Conservation (phyloP, 768 basidiomycete species). For the Imleria badia region DNA sequence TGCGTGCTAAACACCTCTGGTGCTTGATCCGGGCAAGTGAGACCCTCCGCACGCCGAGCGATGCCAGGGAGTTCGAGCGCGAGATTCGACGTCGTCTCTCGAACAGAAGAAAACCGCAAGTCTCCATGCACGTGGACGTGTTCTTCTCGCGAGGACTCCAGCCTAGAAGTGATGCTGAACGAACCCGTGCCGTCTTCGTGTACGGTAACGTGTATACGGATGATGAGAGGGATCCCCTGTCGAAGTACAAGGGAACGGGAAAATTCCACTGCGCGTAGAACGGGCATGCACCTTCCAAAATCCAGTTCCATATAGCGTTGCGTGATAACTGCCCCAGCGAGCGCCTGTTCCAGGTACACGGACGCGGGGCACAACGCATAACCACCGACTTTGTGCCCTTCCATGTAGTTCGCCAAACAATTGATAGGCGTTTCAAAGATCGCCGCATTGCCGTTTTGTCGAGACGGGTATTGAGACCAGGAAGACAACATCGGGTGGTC, state of each 20-base stretch:
- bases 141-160: slow-evolving; percentile 32
- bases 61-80: slow-evolving; percentile 35
- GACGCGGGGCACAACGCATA: slow-evolving; percentile 64
- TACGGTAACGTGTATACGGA: slow-evolving; percentile 43
- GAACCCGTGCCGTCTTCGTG: slow-evolving; percentile 35
- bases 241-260: slow-evolving; percentile 54
- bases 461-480: slow-evolving; percentile 45
- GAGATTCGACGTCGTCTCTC: slow-evolving; percentile 39
- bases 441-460: slow-evolving; percentile 35
- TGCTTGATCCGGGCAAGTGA: slow-evolving; percentile 25
- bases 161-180: slow-evolving; percentile 49
- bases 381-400: slow-evolving; percentile 58
- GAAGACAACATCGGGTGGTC: slow-evolving; percentile 38
- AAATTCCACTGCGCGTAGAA: slow-evolving; percentile 47
- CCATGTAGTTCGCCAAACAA: slow-evolving; percentile 43
- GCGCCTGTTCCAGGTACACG: slow-evolving; percentile 57
- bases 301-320: slow-evolving; percentile 33
- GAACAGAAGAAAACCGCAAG: slow-evolving; percentile 37
- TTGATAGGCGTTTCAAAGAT: slow-evolving; percentile 55
- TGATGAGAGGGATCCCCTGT: slow-evolving; percentile 26
- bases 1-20: slow-evolving; percentile 54
- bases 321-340: slow-evolving; percentile 44
- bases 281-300: slow-evolving; percentile 33
- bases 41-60: slow-evolving; percentile 31
- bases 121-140: slow-evolving; percentile 47